A percentile compares a stretch with the other conserved stretches of the same genome.
Evolutionary conservation across 176 grass and related monocot genomes (phyloP).

Genomic region (Oropetium thomaeum): DNA sequence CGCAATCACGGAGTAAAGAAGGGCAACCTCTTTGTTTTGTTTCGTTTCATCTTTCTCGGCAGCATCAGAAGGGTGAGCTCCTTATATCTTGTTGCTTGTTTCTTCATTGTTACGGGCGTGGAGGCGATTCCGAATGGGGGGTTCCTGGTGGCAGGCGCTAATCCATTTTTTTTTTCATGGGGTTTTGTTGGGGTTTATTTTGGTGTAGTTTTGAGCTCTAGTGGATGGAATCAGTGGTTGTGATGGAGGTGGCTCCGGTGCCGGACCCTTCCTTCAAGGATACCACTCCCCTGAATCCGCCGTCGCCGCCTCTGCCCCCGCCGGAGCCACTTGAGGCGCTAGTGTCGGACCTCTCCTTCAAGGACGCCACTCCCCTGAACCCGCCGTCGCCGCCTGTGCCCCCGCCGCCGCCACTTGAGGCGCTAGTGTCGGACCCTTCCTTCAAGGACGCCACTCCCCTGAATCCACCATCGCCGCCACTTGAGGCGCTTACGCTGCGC

Average conservation of each 20-base stretch:
- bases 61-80: neutral
- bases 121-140: neutral
- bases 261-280: constrained; percentile 19
- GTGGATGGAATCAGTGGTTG: constrained; percentile 23
- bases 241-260: constrained; percentile 36
- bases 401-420: too few relatives aligned
- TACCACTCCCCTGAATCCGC: neutral
- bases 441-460: constrained; percentile 1
- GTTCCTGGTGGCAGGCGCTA: neutral
- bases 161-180: neutral
- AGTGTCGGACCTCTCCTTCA: neutral
- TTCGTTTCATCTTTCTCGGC: neutral
- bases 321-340: too few relatives aligned
- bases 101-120: neutral
- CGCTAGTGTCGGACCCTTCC: constrained; percentile 25
- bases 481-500: constrained; percentile 27
- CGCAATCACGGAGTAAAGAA: neutral
- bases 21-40: neutral
- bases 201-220: neutral
- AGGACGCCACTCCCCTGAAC: neutral
- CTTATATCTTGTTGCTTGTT: too few relatives aligned
- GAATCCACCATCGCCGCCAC: neutral
- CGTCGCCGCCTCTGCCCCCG: too few relatives aligned
- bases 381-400: too few relatives aligned
- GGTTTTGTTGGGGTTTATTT: constrained; percentile 20